Evolutionary conservation across 2,329 filamentous ascomycete genomes (phyloP), one percentile per base, ranked within the genome.

Genomic region (Exophiala phaeomuriformis): DNA sequence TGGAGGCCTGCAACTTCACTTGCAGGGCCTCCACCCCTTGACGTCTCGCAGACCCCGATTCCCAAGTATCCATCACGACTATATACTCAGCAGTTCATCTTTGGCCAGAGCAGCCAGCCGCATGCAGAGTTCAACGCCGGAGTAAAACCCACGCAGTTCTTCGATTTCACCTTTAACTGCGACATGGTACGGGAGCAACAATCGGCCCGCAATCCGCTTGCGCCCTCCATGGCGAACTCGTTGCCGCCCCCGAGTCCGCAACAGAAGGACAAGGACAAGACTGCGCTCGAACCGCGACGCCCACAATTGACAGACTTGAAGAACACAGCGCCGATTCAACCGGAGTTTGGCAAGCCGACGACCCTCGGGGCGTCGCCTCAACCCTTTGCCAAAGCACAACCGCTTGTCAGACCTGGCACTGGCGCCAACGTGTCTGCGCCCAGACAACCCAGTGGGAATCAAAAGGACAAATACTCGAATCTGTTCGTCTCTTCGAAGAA

Each of bases 341-440:
- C 76, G 37, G 74, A 82, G 61, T 84, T 83, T 63, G 81, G 81
- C 48, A 77, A 78, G 61, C 72, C 81, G 1, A 82, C 79, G 57
- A 77, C 79, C 10, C 67, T 83, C 52, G 71, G 78, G 33, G 45
- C 65, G 62, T 45, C 61, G 59, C 30, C 68, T 59, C 72, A 75
- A 64, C 69, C 77, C 57, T 61, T 71, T 64, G 64, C 74, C 68
- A 58, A 65, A 65, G 30, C 67, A 73, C 56, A 68, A 74, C 77
- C 79, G 53, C 76, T 58, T 30, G 51, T 78, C 55, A 69, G 74
- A 52, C 64, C 63, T 10, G 32, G 64, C 42, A 57, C 63, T 10
- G 32, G 64, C 42, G 58, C 62, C 8, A 60, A 56, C 41, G 47
- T 49, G 30, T 54, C 55, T 1, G 57, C 56, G 40, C 58, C 56